Conservation (phyloP, 257 asterid species). For the Forsythia viridissima region DNA sequence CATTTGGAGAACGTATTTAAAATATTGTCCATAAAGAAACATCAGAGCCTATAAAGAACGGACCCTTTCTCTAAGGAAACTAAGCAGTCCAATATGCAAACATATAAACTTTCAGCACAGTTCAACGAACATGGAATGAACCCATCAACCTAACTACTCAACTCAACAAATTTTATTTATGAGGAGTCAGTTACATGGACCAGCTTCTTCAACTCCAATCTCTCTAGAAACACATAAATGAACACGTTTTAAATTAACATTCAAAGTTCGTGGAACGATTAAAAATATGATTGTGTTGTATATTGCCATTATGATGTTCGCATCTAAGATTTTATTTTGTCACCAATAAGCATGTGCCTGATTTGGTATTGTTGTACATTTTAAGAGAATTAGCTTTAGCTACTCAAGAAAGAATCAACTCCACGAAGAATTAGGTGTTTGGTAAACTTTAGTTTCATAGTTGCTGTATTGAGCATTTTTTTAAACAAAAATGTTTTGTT, state of each 20-base stretch:
- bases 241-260: neutral
- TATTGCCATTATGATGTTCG: neutral
- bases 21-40: neutral
- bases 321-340: neutral
- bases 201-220: neutral
- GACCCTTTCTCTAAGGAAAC: slow-evolving; percentile 2
- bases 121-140: neutral
- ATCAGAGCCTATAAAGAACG: neutral
- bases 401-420: too few species aligned
- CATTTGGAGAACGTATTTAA: neutral
- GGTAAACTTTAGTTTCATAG: too few species aligned
- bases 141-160: neutral
- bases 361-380: too few species aligned
- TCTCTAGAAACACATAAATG: neutral
- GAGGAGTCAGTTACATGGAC: slow-evolving; percentile 1
- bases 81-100: slow-evolving; percentile 2
- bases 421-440: too few species aligned
- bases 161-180: neutral
- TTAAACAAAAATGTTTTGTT: too few species aligned
- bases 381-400: too few species aligned
- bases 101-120: neutral
- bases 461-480: too few species aligned
- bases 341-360: neutral
- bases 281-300: neutral
- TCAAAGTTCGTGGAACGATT: neutral